Percentiles rank a stretch among this genome's conserved stretches.
phyloP scores from a whole-genome alignment of 106 monocot species.

The Acanthochlamys bracteata region DNA sequence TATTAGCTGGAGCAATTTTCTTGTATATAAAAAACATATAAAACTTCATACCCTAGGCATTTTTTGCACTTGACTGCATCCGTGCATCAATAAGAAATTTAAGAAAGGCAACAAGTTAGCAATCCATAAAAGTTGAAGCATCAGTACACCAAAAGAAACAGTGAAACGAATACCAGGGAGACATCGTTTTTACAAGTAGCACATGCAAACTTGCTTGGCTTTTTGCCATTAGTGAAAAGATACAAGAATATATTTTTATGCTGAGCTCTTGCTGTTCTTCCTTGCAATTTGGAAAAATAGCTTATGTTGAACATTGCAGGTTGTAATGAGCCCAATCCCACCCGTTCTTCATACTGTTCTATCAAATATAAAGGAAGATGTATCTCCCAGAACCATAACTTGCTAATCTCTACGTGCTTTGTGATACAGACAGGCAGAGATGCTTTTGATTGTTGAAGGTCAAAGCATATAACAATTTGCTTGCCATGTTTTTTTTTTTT shows the following conservation, averaged over 20 bases:
- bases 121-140: neutral
- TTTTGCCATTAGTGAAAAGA: slow-evolving; percentile 46
- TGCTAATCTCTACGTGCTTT: slow-evolving; percentile 58
- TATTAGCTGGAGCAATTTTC: neutral
- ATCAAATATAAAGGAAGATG: slow-evolving; percentile 75
- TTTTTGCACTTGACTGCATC: slow-evolving; percentile 49
- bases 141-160: neutral
- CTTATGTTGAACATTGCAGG: neutral
- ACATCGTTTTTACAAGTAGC: slow-evolving; percentile 53
- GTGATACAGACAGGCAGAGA: slow-evolving; percentile 64
- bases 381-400: slow-evolving; percentile 74
- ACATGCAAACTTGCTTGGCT: slow-evolving; percentile 39
- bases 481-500: slow-evolving; percentile 29
- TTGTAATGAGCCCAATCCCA: slow-evolving; percentile 1
- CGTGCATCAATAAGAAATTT: slow-evolving; percentile 23
- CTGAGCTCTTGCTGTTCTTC: slow-evolving; percentile 25
- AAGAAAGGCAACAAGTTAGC: slow-evolving; percentile 10
- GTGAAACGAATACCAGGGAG: slow-evolving; percentile 35
- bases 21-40: neutral
- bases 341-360: slow-evolving; percentile 61
- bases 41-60: slow-evolving; percentile 57
- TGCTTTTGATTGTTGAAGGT: slow-evolving; percentile 63
- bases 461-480: slow-evolving; percentile 53
- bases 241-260: slow-evolving; percentile 53
- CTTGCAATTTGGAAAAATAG: slow-evolving; percentile 15